A percentile compares a stretch with the other conserved stretches of the same genome.
These are phyloP conservation scores for Ogataea nakhonphanomensis DNA, from an alignment of 805 yeast genomes.

Conservation along the genomic window DNA sequence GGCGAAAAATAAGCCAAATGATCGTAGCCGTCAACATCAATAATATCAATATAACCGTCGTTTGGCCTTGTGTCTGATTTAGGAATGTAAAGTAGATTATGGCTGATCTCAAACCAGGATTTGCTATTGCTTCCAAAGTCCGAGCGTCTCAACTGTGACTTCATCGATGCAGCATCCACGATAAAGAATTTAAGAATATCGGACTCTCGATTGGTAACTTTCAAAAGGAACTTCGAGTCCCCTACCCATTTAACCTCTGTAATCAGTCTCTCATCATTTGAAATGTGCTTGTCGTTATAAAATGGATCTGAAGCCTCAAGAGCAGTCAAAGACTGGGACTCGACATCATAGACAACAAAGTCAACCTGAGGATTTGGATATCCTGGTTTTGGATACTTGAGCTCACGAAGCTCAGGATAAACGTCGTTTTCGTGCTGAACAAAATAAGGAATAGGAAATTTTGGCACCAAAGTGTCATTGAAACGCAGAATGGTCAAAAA, in stretches of 20 bases:
- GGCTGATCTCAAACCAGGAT: conserved; percentile 78
- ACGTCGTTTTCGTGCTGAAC: conserved; percentile 43
- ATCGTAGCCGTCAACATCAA: conserved; percentile 55
- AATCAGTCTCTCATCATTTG: conserved; percentile 45
- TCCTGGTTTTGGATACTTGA: conserved; percentile 87
- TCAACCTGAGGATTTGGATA: conserved; percentile 66
- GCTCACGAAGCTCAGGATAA: conserved; percentile 59
- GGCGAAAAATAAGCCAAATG: conserved; percentile 88
- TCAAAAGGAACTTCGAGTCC: conserved; percentile 44
- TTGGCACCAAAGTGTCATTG: conserved; percentile 72
- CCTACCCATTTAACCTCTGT: conserved; percentile 77
- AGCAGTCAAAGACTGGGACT: conserved; percentile 19
- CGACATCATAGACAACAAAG: conserved; percentile 43
- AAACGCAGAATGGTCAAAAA: conserved; percentile 60
- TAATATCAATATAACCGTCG: conserved; percentile 81
- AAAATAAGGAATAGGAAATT: conserved; percentile 71
- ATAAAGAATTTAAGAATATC: conserved; percentile 58
- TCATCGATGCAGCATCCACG: conserved; percentile 41
- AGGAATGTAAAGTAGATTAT: conserved; percentile 58
- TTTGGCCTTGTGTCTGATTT: conserved; percentile 42
- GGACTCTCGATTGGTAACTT: conserved; percentile 62
- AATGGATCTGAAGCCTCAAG: conserved; percentile 35
- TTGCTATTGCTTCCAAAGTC: conserved; percentile 44
- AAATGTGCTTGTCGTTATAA: conserved; percentile 39
- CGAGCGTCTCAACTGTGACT: conserved; percentile 43